Evolutionary conservation across 164 flowering plant genomes (phyloP).

Genomic region (Umbilicus rupestris): DNA sequence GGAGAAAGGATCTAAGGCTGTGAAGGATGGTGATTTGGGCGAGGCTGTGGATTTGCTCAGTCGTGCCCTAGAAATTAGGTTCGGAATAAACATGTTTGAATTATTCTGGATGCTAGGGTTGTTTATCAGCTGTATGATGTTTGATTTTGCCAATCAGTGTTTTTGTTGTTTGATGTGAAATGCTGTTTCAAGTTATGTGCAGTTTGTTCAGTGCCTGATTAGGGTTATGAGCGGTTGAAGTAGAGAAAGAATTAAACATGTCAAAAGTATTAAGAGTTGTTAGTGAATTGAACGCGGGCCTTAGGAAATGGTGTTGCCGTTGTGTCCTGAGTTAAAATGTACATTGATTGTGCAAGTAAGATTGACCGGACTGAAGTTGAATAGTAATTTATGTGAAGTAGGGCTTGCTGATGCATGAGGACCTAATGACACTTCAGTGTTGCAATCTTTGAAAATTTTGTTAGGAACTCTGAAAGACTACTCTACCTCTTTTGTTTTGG

Average conservation of each 20-base stretch:
- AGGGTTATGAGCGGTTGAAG: too few species aligned
- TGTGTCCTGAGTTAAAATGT: too few species aligned
- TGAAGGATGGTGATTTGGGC: constrained; percentile 39
- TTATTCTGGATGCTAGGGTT: neutral
- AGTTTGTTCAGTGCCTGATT: too few species aligned
- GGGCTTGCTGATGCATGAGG: too few species aligned
- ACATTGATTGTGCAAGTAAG: too few species aligned
- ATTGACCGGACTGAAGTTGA: too few species aligned
- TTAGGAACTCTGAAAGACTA: neutral
- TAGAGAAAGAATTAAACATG: too few species aligned
- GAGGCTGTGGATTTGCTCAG: constrained; percentile 80
- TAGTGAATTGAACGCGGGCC: too few species aligned
- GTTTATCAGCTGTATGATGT: neutral
- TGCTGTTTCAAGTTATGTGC: neutral
- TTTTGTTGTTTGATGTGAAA: neutral
- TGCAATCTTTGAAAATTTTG: neutral
- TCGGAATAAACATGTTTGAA: neutral
- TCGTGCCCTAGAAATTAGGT: constrained; percentile 95
- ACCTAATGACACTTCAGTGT: neutral
- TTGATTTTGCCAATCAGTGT: neutral
- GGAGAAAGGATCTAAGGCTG: constrained; percentile 49
- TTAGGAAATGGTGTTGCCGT: too few species aligned
- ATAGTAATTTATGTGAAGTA: too few species aligned
- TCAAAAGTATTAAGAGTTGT: too few species aligned
- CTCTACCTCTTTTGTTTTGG: neutral